These are phyloP conservation scores for Leptographium lundbergii DNA, from an alignment of 2,329 filamentous ascomycete species.

Conservation along the genomic window DNA sequence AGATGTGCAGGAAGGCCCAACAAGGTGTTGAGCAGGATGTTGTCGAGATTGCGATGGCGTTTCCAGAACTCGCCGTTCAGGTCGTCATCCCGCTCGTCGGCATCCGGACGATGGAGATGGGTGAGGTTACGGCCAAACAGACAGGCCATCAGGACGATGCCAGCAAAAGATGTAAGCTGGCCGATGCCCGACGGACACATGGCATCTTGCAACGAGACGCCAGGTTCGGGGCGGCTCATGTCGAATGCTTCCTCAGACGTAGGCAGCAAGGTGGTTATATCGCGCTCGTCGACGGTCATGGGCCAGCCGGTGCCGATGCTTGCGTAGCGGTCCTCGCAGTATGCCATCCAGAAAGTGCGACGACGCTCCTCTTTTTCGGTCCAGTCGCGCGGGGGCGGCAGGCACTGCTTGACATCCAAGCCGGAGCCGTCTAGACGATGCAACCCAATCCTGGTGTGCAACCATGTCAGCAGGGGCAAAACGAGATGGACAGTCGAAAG, in stretches of 20 bases:
- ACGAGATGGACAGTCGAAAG: neutral
- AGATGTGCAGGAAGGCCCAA: constrained; percentile 70
- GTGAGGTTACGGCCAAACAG: constrained; percentile 84
- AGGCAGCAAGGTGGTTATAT: constrained; percentile 79
- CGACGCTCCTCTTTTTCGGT: constrained; percentile 85
- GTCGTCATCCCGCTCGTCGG: constrained; percentile 71
- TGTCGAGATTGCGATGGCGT: constrained; percentile 78
- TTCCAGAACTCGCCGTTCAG: constrained; percentile 94
- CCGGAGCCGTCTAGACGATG: constrained; percentile 74
- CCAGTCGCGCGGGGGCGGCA: constrained; percentile 81
- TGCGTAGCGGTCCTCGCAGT: constrained; percentile 80
- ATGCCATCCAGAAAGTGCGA: constrained; percentile 90
- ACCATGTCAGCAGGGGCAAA: neutral
- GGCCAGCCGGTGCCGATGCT: constrained; percentile 97
- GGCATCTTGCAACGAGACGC: constrained; percentile 55
- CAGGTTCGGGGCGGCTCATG: constrained; percentile 61
- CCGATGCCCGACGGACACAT: constrained; percentile 59
- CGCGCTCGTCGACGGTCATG: constrained; percentile 82
- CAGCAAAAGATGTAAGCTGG: constrained; percentile 65
- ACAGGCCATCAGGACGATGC: constrained; percentile 73
- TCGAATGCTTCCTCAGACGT: constrained; percentile 75
- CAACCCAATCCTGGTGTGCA: constrained; percentile 63
- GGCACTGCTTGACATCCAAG: constrained; percentile 83
- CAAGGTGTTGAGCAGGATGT: constrained; percentile 76
- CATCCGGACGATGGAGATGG: constrained; percentile 77